These are phyloP conservation scores for Wickerhamomyces chaumierensis DNA, from an alignment of 805 yeast species.

Conservation along the genomic window DNA sequence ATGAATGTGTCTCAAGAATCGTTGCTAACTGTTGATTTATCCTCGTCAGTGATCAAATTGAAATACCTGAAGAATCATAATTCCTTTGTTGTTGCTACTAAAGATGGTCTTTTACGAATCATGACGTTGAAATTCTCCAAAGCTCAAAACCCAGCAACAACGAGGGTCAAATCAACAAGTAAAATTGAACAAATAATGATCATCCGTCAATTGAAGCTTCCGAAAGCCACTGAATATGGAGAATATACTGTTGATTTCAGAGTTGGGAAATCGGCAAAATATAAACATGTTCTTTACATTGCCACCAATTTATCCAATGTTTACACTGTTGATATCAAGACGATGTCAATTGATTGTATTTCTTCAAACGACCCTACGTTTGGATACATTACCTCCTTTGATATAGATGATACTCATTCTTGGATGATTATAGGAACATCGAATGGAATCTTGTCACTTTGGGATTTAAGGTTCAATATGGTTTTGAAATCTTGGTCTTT, in stretches of 20 bases:
- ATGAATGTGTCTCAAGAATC: conserved; percentile 46
- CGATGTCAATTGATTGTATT: conserved; percentile 30
- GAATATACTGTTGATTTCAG: conserved; percentile 32
- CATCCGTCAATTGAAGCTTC: conserved; percentile 31
- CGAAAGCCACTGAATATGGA: too few species aligned
- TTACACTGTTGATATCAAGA: conserved; percentile 44
- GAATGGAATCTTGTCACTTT: conserved; percentile 61
- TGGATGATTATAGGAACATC: conserved; percentile 73
- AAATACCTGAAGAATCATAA: conserved; percentile 41
- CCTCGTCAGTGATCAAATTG: conserved; percentile 37
- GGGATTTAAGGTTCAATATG: conserved; percentile 69
- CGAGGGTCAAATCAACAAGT: neutral
- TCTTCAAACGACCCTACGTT: conserved; percentile 47
- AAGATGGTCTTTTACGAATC: conserved; percentile 23
- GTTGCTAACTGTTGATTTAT: conserved; percentile 32
- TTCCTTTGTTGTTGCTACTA: conserved; percentile 44
- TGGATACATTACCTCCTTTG: conserved; percentile 57
- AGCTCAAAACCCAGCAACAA: conserved; percentile 1
- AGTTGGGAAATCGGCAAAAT: conserved; percentile 26
- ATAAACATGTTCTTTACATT: conserved; percentile 30
- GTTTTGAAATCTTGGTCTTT: conserved; percentile 54
- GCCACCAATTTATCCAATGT: conserved; percentile 44
- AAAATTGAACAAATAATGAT: conserved; percentile 13
- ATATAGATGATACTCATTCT: conserved; percentile 36
- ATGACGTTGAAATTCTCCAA: conserved; percentile 24